These are phyloP conservation scores for Collybia mongolica DNA, from an alignment of 768 basidiomycete genomes.

Conservation along the genomic window DNA sequence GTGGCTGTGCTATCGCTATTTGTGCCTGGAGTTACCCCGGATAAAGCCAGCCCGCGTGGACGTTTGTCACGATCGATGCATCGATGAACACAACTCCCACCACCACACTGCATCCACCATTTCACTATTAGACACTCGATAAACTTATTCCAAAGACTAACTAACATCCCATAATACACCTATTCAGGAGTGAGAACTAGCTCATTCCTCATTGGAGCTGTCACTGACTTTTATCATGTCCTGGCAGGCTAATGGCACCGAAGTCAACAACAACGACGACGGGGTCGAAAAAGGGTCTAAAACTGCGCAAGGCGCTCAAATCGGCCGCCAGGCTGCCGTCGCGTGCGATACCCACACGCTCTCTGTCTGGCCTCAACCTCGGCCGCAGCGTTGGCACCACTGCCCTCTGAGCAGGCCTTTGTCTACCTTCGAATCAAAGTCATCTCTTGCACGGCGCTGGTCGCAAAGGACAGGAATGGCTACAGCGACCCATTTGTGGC, in stretches of 20 bases:
- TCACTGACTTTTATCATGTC: too few relatives aligned
- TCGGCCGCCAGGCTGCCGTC: conserved; percentile 55
- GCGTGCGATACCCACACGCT: conserved; percentile 28
- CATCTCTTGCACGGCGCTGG: conserved; percentile 58
- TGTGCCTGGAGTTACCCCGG: too few relatives aligned
- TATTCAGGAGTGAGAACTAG: too few relatives aligned
- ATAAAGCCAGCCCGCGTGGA: too few relatives aligned
- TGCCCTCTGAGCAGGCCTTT: conserved; percentile 62
- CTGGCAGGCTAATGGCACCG: neutral
- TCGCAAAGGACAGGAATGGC: conserved; percentile 66
- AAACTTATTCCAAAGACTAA: too few relatives aligned
- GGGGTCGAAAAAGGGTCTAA: conserved; percentile 31
- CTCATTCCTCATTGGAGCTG: too few relatives aligned
- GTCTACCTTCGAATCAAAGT: conserved; percentile 70
- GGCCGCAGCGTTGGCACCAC: conserved; percentile 31
- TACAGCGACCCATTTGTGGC: conserved; percentile 72
- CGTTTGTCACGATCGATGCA: too few relatives aligned
- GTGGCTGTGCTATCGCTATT: too few relatives aligned
- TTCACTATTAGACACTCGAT: too few relatives aligned
- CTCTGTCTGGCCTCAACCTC: neutral
- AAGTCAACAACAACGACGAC: neutral
- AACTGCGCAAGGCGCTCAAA: conserved; percentile 60
- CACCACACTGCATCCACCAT: too few relatives aligned
- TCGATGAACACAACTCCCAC: too few relatives aligned
- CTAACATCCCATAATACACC: too few relatives aligned